Base-by-base conservation (phyloP, 208 protist genomes). In the Kentomonas sorsogonicus region DNA sequence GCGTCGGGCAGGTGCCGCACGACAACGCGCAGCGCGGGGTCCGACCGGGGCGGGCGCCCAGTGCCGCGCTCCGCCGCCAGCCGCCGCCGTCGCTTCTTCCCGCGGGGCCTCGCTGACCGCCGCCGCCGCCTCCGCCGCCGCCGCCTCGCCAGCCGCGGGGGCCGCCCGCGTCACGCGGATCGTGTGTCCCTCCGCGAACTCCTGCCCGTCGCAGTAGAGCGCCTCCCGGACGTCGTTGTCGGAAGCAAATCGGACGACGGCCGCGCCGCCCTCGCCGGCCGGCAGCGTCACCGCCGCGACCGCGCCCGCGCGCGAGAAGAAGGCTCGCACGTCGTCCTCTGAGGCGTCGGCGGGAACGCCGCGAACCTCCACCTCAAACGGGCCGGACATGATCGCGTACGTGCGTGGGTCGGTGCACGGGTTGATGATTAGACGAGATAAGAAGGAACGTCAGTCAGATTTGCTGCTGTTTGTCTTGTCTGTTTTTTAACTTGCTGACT, bases 251-350 rank as follows among this genome's bases (percentile, higher is more conserved):
- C 47, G 48, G 13, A 80, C 46, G 30, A 60, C 57, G 11, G 66
- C 69, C 9, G 39, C 25, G 9, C 62, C 62, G 20, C 2, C 51
- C n/a, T 47, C 63, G 30, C 54, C 52, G 2, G 48, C 48, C 2
- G 62, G 52, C 53, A 88, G 47, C 34, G 46, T 56, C 60, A 85
- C 81, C 22, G 44, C 48, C 15, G 64, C 58, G 20, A 89, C 73
- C 16, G 71, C 53, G 51, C 85, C 85, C 27, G 77, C 66, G 45
- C 77, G 79, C 25, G 53, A 71, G 61, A 93, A 89, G 56, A 86
- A 89, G 15, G 86, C 82, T 10, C 68, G 66, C 27, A 93, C 50
- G 44, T 70, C 66, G 4, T 86, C 79, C 46, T 83, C 69, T 15
- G 53, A 68, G 27, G 61, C 65, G 13, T 65, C 62, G 53, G 73